These are phyloP conservation scores for Cucurbita moschata DNA, from an alignment of 306 rosid genomes.

Conservation along the genomic window DNA sequence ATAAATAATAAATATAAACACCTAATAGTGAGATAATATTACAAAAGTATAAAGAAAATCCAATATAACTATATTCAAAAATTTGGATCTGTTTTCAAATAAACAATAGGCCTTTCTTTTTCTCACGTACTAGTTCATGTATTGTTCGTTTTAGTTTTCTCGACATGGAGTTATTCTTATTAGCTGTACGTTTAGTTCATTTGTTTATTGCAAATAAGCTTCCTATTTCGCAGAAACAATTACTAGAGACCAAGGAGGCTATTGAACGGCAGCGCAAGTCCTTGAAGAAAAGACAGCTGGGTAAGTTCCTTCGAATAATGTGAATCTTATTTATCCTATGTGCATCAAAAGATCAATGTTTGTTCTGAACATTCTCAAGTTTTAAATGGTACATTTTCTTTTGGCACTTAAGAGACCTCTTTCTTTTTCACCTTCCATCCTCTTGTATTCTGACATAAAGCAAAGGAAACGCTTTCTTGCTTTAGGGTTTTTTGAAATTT, in stretches of 20 bases:
- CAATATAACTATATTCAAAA: neutral
- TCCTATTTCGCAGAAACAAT: constrained; percentile 42
- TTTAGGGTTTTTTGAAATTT: neutral
- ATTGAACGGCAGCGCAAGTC: constrained; percentile 83
- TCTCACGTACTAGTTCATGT: neutral
- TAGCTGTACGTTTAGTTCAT: neutral
- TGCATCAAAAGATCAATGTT: no score
- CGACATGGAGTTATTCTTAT: neutral
- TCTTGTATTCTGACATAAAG: no score
- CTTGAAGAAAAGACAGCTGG: constrained; percentile 78
- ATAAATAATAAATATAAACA: no score
- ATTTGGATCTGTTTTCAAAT: neutral
- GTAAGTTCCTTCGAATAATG: constrained; percentile 14
- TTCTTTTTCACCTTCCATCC: no score
- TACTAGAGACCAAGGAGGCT: constrained; percentile 79
- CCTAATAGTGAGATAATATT: neutral
- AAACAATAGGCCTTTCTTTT: neutral
- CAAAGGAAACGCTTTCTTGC: neutral
- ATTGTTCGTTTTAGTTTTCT: neutral
- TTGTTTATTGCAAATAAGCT: neutral
- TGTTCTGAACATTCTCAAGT: no score
- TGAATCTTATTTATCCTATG: no score
- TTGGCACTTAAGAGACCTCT: no score
- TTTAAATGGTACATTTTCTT: no score
- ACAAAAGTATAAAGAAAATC: neutral